Base-by-base conservation (phyloP, 495 filamentous ascomycete genomes). In the Xylaria grammica region DNA sequence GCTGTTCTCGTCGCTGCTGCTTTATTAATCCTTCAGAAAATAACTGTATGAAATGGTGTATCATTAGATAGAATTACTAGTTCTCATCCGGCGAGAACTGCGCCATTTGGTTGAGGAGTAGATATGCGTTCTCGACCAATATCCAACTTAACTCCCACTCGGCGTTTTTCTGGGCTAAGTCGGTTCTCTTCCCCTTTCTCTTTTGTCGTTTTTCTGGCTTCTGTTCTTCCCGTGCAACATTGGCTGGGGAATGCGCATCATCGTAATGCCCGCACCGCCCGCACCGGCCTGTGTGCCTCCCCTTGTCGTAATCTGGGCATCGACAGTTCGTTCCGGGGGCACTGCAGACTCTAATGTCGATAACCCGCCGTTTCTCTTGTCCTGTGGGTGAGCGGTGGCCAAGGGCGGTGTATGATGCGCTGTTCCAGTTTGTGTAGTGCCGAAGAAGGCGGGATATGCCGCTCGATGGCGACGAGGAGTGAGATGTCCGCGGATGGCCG, bases 81-180 rank as follows among this genome's bases (percentile, higher is more conserved):
- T 13, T 8, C 17, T 44, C 24, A 20, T 34, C 3, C 53, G 1
- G 36, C 3, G 13, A 27, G 13, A 19, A 24, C 24, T 22, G 36
- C 32, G 38, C 24, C 24, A 57, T 45, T 6, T 30, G 22, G 11
- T 29, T 7, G 6, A 57, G 54, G 1, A 45, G 54, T 40, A 29
- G 38, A 45, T 57, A 57, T 9, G 38, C 54, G 20, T 57, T 57
- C 26, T 57, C 54, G 5, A 57, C 17, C n/a, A 57, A 44, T 44
- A 57, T 57, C 54, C 54, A 57, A 15, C 54, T 57, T 24, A 57
- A 45, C 24, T 57, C 54, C 38, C 54, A 57, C 6, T 57, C 54
- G 13, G 8, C 38, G 0, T n/a, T 44, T 6, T 30, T 15, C 24
- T n/a, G 13, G 19, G 17, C 52, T 13, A 13, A n/a, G 17, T 10